These are phyloP conservation scores for Pseudopyrenochaeta lycopersici DNA, from an alignment of 2,329 filamentous ascomycete genomes.

Conservation along the genomic window DNA sequence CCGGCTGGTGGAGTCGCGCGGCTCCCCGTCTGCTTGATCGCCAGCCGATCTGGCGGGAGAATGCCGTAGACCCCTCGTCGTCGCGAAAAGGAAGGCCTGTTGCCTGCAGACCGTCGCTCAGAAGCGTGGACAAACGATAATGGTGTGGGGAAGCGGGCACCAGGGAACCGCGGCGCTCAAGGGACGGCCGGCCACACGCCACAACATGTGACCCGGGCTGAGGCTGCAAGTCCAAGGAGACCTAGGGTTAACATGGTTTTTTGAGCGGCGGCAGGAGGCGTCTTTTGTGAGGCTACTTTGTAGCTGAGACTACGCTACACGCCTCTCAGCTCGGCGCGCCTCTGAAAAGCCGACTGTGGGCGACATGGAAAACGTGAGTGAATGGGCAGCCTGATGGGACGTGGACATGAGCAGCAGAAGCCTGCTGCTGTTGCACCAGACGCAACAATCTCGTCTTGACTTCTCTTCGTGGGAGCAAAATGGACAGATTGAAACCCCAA, in stretches of 20 bases:
- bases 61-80: constrained; percentile 3
- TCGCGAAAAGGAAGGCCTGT: constrained; percentile 10
- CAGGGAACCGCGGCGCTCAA: neutral
- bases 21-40: constrained; percentile 13
- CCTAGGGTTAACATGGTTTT: constrained; percentile 1
- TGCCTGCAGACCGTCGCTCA: constrained; percentile 8
- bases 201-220: constrained; percentile 16
- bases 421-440: neutral
- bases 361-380: neutral
- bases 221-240: constrained; percentile 10
- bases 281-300: constrained; percentile 1
- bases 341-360: neutral
- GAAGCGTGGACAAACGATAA: constrained; percentile 10
- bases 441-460: neutral
- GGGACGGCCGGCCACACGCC: neutral
- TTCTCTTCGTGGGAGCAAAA: neutral
- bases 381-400: neutral
- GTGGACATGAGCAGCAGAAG: neutral
- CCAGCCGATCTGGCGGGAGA: constrained; percentile 22
- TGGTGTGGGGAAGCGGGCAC: constrained; percentile 3
- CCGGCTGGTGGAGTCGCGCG: constrained; percentile 23
- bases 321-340: constrained; percentile 6
- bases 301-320: constrained; percentile 4
- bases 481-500: neutral
- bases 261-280: constrained; percentile 8